Percentiles rank a stretch among this genome's conserved stretches.
These are phyloP conservation scores for Hypoxylon sp. DNA, from an alignment of 2,329 filamentous ascomycete species.

Conservation along the genomic window DNA sequence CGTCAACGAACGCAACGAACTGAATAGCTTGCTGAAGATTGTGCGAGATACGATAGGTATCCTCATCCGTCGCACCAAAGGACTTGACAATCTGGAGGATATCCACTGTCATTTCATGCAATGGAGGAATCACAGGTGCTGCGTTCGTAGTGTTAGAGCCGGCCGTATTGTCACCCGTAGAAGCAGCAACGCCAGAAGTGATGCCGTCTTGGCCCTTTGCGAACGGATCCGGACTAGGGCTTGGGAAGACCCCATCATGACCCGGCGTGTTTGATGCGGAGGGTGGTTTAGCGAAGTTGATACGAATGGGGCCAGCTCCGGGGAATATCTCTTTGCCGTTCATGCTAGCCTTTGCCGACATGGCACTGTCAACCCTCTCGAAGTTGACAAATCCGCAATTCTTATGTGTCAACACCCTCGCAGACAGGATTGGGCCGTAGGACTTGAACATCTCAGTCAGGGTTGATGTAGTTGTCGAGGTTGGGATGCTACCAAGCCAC, in stretches of 20 bases:
- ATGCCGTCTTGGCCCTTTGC: constrained; percentile 62
- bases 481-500: constrained; percentile 97
- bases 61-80: constrained; percentile 85
- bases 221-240: constrained; percentile 89
- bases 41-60: constrained; percentile 74
- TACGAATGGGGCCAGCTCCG: constrained; percentile 90
- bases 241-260: constrained; percentile 85
- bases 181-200: constrained; percentile 53
- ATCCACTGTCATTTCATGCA: constrained; percentile 81
- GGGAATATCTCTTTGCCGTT: constrained; percentile 99
- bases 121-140: constrained; percentile 73
- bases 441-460: constrained; percentile 93
- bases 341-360: constrained; percentile 84
- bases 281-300: constrained; percentile 96
- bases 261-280: constrained; percentile 90
- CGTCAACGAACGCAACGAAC: constrained; percentile 75
- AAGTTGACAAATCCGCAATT: constrained; percentile 99
- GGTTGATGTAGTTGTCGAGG: constrained; percentile 95
- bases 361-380: constrained; percentile 87
- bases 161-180: constrained; percentile 47
- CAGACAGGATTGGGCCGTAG: constrained; percentile 91
- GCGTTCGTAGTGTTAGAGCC: constrained; percentile 51
- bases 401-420: constrained; percentile 94
- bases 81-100: constrained; percentile 87
- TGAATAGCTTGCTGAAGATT: constrained; percentile 81